Evolutionary conservation across 1,284 basidiomycete species (phyloP).

Genomic region (Cryptococcus deneoformans): DNA sequence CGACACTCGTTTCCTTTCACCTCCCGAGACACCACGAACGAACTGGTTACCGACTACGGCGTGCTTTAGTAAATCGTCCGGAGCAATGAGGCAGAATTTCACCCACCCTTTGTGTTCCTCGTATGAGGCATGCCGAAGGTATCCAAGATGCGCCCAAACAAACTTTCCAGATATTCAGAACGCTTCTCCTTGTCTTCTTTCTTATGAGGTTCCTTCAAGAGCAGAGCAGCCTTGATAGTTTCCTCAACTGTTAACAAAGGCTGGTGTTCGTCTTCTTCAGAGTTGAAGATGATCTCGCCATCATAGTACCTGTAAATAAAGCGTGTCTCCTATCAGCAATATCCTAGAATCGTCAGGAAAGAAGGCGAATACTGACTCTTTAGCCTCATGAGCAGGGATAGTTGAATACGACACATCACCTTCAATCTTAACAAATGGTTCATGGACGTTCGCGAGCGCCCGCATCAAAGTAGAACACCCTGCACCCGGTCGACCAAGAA

Average conservation of each 20-base stretch:
- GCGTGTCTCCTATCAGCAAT: neutral
- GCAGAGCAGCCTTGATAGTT: neutral
- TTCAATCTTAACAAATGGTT: slow-evolving; percentile 31
- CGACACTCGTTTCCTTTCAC: slow-evolving; percentile 9
- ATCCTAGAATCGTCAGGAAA: neutral
- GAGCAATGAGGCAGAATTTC: slow-evolving; percentile 3
- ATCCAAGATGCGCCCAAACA: slow-evolving; percentile 1
- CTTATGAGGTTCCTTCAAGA: slow-evolving; percentile 18
- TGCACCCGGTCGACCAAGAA: slow-evolving; percentile 29
- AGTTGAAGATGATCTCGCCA: slow-evolving; percentile 19
- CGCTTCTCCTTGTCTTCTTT: slow-evolving; percentile 16
- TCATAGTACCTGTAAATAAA: neutral
- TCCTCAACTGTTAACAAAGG: neutral
- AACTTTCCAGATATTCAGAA: neutral
- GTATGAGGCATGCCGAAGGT: neutral
- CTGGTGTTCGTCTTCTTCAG: slow-evolving; percentile 17
- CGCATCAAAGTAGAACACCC: slow-evolving; percentile 46
- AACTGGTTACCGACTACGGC: slow-evolving; percentile 2
- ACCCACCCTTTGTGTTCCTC: neutral
- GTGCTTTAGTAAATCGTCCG: neutral
- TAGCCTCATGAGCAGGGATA: slow-evolving; percentile 2
- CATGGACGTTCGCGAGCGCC: slow-evolving; percentile 35
- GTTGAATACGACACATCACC: slow-evolving; percentile 32
- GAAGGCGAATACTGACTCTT: neutral
- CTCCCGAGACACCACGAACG: slow-evolving; percentile 1